These are phyloP conservation scores for Ophidiomyces ophidiicola DNA, from an alignment of 2,329 filamentous ascomycete species.

Conservation along the genomic window DNA sequence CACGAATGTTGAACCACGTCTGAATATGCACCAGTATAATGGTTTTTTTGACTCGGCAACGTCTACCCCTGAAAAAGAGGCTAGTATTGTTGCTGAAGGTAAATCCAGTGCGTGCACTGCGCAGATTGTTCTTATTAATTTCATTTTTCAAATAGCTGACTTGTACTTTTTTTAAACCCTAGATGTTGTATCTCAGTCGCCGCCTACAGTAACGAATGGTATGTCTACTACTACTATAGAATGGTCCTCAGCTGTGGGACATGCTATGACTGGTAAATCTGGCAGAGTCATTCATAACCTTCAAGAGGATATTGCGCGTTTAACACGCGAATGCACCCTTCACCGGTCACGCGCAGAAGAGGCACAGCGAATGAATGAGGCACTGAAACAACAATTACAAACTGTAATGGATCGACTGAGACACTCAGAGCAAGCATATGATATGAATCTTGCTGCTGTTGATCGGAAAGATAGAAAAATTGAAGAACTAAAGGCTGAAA, in stretches of 20 bases:
- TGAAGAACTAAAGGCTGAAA: slow-evolving; percentile 33
- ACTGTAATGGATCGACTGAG: slow-evolving; percentile 36
- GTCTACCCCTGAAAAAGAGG: background rate
- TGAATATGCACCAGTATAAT: slow-evolving; percentile 35
- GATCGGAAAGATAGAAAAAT: slow-evolving; percentile 38
- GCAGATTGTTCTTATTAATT: background rate
- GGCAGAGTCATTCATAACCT: slow-evolving; percentile 41
- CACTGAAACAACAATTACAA: slow-evolving; percentile 33
- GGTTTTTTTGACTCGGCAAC: slow-evolving; percentile 24
- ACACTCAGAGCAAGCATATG: slow-evolving; percentile 37
- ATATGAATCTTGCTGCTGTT: slow-evolving; percentile 36
- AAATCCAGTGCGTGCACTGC: slow-evolving; percentile 4
- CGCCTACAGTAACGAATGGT: slow-evolving; percentile 22
- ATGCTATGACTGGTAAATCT: slow-evolving; percentile 39
- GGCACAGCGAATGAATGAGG: slow-evolving; percentile 36
- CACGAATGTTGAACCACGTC: slow-evolving; percentile 30
- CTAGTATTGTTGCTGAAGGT: slow-evolving; percentile 1
- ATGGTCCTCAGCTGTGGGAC: slow-evolving; percentile 41
- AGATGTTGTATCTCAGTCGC: slow-evolving; percentile 15
- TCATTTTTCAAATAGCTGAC: background rate
- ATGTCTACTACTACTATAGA: slow-evolving; percentile 24
- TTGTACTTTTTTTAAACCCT: background rate
- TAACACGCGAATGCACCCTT: slow-evolving; percentile 37
- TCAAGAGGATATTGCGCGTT: slow-evolving; percentile 39
- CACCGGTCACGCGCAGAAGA: slow-evolving; percentile 37